Conservation (phyloP, 768 basidiomycete genomes). For the Trametes cingulata region DNA sequence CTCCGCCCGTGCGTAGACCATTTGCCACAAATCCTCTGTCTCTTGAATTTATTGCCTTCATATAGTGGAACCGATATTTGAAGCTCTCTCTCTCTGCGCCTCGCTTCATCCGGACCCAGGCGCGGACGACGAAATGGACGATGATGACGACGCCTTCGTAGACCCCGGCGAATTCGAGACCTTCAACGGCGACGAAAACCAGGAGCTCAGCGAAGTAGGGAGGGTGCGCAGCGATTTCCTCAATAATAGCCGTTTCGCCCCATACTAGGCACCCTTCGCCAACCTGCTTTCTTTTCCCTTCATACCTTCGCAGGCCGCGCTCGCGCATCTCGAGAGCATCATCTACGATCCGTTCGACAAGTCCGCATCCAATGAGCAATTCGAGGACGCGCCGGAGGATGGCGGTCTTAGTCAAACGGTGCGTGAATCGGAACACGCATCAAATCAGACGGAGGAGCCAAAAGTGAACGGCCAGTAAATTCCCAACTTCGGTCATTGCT, state of each 20-base stretch:
- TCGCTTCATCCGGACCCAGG: slow-evolving; percentile 80
- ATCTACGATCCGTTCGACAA: slow-evolving; percentile 55
- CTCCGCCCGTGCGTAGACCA: slow-evolving; percentile 55
- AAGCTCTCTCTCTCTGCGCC: slow-evolving; percentile 82
- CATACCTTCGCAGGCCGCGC: slow-evolving; percentile 62
- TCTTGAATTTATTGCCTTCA: too few relatives aligned
- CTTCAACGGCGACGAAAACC: slow-evolving; percentile 60
- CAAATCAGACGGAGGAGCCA: neutral
- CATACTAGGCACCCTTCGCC: slow-evolving; percentile 67
- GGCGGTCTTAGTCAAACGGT: neutral
- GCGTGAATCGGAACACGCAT: neutral
- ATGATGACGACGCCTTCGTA: slow-evolving; percentile 55
- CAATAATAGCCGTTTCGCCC: slow-evolving; percentile 74
- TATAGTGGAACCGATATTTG: slow-evolving; percentile 82
- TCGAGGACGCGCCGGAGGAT: slow-evolving; percentile 19
- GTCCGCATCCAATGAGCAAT: slow-evolving; percentile 6
- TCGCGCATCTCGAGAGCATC: slow-evolving; percentile 81
- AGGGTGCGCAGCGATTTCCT: slow-evolving; percentile 91
- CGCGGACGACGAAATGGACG: slow-evolving; percentile 45
- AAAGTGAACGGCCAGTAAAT: neutral
- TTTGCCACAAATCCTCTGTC: too few relatives aligned
- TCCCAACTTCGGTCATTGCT: neutral
- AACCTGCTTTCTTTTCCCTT: slow-evolving; percentile 20
- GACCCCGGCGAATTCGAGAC: slow-evolving; percentile 49
- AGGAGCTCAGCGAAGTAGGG: slow-evolving; percentile 86